phyloP scores from a whole-genome alignment of 116 monocot species.

The Zostera marina region DNA sequence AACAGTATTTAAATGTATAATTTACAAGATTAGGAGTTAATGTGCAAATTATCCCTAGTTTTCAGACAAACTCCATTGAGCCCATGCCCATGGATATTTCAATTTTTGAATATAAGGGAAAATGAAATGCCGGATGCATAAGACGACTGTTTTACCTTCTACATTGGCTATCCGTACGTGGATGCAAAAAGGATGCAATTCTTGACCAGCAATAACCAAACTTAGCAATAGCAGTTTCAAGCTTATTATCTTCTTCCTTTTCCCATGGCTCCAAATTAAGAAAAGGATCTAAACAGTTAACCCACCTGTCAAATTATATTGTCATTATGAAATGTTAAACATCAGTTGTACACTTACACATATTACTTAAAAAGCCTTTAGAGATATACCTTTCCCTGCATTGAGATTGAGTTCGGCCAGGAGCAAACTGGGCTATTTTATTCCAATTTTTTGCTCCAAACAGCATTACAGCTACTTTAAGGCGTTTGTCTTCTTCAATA shows the following conservation, averaged over 20 bases:
- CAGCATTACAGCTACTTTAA: conserved; percentile 78
- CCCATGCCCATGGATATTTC: background rate
- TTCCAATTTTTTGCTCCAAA: conserved; percentile 87
- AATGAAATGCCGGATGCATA: background rate
- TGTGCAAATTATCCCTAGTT: no score
- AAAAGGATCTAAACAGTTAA: conserved; percentile 81
- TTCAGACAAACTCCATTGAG: background rate
- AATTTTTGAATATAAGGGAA: background rate
- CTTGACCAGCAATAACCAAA: conserved; percentile 81
- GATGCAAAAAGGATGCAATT: conserved; percentile 50
- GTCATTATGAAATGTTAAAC: background rate
- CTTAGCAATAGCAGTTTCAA: conserved; percentile 40
- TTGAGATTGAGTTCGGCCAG: conserved; percentile 79
- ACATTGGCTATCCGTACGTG: conserved; percentile 86
- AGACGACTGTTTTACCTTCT: conserved; percentile 41
- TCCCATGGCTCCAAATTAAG: conserved; percentile 63
- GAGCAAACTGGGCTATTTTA: conserved; percentile 59
- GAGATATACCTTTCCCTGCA: conserved; percentile 73
- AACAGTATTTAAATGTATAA: no score
- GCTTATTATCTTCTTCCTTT: conserved; percentile 72
- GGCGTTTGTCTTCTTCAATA: conserved; percentile 78
- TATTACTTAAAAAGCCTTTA: background rate
- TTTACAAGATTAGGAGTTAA: no score
- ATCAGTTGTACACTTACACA: background rate
- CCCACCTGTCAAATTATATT: conserved; percentile 48